phyloP scores from a whole-genome alignment of 2,329 filamentous ascomycete genomes.

The Colletotrichum sp. region DNA sequence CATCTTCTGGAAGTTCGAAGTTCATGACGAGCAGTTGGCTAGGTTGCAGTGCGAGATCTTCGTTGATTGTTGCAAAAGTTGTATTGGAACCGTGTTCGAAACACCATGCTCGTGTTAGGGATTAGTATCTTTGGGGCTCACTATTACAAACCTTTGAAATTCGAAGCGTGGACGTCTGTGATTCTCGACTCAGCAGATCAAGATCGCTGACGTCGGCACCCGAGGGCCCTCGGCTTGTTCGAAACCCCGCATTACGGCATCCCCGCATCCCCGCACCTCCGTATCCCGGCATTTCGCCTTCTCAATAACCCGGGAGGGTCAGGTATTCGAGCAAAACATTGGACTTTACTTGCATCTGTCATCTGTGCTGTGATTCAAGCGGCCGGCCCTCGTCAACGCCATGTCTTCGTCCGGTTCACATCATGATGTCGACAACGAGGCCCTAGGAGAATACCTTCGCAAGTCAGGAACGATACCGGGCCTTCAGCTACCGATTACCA shows the following conservation, averaged over 20 bases:
- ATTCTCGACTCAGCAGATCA: background rate
- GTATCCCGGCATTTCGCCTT: background rate
- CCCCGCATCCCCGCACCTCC: background rate
- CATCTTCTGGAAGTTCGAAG: background rate
- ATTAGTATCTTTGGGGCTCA: background rate
- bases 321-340: background rate
- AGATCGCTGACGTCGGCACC: background rate
- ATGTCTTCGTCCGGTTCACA: background rate
- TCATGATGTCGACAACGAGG: background rate
- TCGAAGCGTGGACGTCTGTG: background rate
- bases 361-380: background rate
- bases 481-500: background rate
- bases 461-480: background rate
- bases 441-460: background rate
- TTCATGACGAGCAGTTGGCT: background rate
- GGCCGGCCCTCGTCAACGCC: background rate
- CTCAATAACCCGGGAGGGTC: background rate
- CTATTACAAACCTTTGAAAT: rapidly evolving
- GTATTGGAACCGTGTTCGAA: background rate
- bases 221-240: background rate
- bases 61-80: background rate
- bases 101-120: background rate
- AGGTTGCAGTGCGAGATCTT: background rate
- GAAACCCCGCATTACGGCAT: background rate
- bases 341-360: background rate